Conservation (phyloP, 805 yeast species). For the Nadsonia fulvescens region DNA sequence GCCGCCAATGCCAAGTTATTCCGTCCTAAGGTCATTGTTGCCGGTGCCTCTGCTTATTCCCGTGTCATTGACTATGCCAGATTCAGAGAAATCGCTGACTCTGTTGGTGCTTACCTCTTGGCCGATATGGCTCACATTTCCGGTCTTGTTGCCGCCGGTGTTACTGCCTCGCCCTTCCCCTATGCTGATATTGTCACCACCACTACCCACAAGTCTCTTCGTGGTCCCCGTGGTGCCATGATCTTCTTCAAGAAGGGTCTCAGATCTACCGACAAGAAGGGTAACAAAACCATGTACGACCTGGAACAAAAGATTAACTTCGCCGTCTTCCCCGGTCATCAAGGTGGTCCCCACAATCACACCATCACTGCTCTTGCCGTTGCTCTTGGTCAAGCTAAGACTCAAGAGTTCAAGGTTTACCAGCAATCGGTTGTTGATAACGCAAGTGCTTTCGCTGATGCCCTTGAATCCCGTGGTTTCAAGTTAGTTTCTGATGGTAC, state of each 20-base stretch:
- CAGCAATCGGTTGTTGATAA: slow-evolving; percentile 70
- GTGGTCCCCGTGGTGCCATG: slow-evolving; percentile 99
- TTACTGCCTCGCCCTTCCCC: slow-evolving; percentile 81
- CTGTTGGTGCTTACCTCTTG: slow-evolving; percentile 80
- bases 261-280: slow-evolving; percentile 61
- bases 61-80: slow-evolving; percentile 77
- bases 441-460: slow-evolving; percentile 59
- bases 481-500: slow-evolving; percentile 83
- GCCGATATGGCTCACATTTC: slow-evolving; percentile 97
- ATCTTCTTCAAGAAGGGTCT: slow-evolving; percentile 90
- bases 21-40: slow-evolving; percentile 90
- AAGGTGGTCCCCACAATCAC: slow-evolving; percentile 99
- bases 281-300: slow-evolving; percentile 72
- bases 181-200: slow-evolving; percentile 94
- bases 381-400: slow-evolving; percentile 78
- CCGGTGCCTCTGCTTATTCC: slow-evolving; percentile 94
- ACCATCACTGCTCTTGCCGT: slow-evolving; percentile 92
- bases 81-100: slow-evolving; percentile 81
- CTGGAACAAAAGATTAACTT: slow-evolving; percentile 85
- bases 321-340: slow-evolving; percentile 97
- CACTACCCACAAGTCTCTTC: slow-evolving; percentile 90
- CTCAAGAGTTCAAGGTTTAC: slow-evolving; percentile 77
- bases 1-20: slow-evolving; percentile 66
- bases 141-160: slow-evolving; percentile 89
- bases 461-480: slow-evolving; percentile 47